Evolutionary conservation across 352 stramenopile genomes (phyloP).

Genomic region (Pilasporangium apinafurcum): DNA sequence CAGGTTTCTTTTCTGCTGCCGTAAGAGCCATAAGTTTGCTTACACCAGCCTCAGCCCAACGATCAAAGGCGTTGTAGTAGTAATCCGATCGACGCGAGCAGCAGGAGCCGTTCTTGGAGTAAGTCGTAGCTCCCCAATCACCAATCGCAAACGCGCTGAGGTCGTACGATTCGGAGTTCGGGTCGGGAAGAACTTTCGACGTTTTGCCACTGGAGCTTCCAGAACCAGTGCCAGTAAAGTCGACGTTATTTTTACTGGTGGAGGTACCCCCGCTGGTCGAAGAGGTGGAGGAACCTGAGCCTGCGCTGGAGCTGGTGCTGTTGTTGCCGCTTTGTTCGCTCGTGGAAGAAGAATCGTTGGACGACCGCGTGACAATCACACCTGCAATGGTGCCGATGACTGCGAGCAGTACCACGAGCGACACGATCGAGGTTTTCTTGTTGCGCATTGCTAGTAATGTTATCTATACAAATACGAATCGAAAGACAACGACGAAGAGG

Average conservation of each 20-base stretch:
- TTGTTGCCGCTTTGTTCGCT: constrained; percentile 4
- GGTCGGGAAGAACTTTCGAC: constrained; percentile 10
- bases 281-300: neutral
- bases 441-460: constrained; percentile 1
- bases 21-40: constrained; percentile 27
- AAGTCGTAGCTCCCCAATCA: constrained; percentile 16
- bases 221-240: constrained; percentile 3
- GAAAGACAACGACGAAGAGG: too few relatives aligned
- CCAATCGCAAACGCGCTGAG: constrained; percentile 24
- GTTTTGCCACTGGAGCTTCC: neutral
- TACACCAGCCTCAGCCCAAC: constrained; percentile 17
- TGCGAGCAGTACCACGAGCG: constrained; percentile 12
- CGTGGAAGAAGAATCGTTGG: constrained; percentile 6
- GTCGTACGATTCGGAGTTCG: constrained; percentile 6
- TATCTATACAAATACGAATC: neutral
- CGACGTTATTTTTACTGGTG: constrained; percentile 1
- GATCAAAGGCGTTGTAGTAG: constrained; percentile 23
- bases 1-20: constrained; percentile 17
- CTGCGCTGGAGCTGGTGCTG: constrained; percentile 5
- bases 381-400: constrained; percentile 14
- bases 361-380: constrained; percentile 10
- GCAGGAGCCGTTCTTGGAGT: constrained; percentile 13
- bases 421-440: constrained; percentile 13
- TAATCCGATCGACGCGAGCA: constrained; percentile 12
- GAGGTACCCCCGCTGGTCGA: neutral